Evolutionary conservation across 768 basidiomycete species (phyloP), one percentile per base, ranked within the genome.

Genomic region (Mycena latifolia): DNA sequence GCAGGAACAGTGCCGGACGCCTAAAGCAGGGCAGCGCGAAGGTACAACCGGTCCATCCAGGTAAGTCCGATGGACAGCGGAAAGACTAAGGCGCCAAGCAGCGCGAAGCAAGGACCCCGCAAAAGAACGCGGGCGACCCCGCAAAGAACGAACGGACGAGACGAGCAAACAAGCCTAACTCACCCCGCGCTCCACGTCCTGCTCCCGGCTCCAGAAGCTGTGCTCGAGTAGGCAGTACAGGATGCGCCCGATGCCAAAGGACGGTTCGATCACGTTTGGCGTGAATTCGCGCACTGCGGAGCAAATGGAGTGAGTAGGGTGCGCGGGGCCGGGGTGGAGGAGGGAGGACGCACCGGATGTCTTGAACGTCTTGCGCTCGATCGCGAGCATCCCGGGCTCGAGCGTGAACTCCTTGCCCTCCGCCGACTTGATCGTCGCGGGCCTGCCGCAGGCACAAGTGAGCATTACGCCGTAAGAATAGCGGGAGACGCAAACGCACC

Each of bases 261-360:
- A 99, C 25, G 98, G 96, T 77, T 98, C 97, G 77, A 99, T 97
- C 78, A 99, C 98, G 78, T 98, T 99, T 39, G 97, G 98, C 60
- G 90, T 95, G 80, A 87, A 98, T 80, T 98, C 96, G 69, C 97
- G 94, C 70, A 94, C 96, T 98, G 75, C 39, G 61, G 62, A 58
- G 47, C 50, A 41, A 51, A 53, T 10, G 24, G 24, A 14, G 12
- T 55, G 33, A 50, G 56, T 41, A 9, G 37, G 37, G 5, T 43
- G 59, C 46, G 27, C 55, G 39, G 48, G 28, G 11, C 28, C 25
- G 22, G 37, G 24, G 51, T 15, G 52, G n/a, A 25, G 29, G 31
- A n/a, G n/a, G n/a, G n/a, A n/a, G 18, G 35, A 84, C 89, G 68
- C 69, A 92, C 97, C 85, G 35, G 91, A 90, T 74, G 95, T 93